Conservation (phyloP, 164 flowering plant species). For the Aristolochia californica region DNA sequence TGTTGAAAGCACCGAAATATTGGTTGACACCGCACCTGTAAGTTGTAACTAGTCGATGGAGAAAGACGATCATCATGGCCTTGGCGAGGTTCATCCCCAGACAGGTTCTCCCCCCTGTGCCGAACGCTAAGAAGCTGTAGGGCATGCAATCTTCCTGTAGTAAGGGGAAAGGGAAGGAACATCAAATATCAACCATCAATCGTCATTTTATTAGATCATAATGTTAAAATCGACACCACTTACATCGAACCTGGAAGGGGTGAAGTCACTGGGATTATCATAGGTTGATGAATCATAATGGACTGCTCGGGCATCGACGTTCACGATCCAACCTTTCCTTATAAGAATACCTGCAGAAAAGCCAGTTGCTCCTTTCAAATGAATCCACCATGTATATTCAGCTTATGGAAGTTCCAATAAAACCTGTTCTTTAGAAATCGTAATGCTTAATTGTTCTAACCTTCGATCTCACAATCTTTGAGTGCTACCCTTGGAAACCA, state of each 20-base stretch:
- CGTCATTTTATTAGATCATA: background rate
- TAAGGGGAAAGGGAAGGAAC: background rate
- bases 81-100: slow-evolving; percentile 30
- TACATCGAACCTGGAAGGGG: slow-evolving; percentile 54
- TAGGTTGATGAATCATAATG: slow-evolving; percentile 43
- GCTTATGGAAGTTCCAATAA: no score
- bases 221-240: slow-evolving; percentile 4
- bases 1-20: background rate
- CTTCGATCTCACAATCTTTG: slow-evolving; percentile 7
- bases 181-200: background rate
- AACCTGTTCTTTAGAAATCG: slow-evolving; percentile 46
- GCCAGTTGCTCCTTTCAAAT: background rate
- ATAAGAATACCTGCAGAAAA: slow-evolving; percentile 33
- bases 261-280: slow-evolving; percentile 35
- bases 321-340: slow-evolving; percentile 53
- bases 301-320: slow-evolving; percentile 44
- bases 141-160: slow-evolving; percentile 35
- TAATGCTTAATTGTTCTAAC: slow-evolving; percentile 20
- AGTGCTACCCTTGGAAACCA: slow-evolving; percentile 4
- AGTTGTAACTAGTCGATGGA: slow-evolving; percentile 40
- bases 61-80: slow-evolving; percentile 47
- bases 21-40: slow-evolving; percentile 22
- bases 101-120: slow-evolving; percentile 47
- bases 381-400: background rate
- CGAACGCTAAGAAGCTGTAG: slow-evolving; percentile 46